These are phyloP conservation scores for Pythium brachiatum DNA, from an alignment of 352 stramenopile genomes.

Conservation along the genomic window DNA sequence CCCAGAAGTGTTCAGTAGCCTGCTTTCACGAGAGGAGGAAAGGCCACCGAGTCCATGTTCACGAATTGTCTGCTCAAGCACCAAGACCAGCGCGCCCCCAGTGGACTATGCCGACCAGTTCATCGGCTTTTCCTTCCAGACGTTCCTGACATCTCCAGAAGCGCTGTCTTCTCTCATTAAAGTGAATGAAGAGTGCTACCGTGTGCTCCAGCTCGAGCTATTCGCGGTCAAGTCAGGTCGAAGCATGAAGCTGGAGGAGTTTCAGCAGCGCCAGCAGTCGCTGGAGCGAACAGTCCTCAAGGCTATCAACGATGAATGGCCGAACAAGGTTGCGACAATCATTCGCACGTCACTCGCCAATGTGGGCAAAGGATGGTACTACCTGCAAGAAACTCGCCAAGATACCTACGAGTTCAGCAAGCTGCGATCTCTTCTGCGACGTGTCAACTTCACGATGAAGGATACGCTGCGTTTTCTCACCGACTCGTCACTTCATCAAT, in stretches of 20 bases:
- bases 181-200: conserved; percentile 85
- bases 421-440: conserved; percentile 61
- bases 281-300: conserved; percentile 73
- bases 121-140: conserved; percentile 86
- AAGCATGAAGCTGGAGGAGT: conserved; percentile 85
- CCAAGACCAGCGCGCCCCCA: conserved; percentile 37
- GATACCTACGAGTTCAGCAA: conserved; percentile 90
- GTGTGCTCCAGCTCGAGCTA: conserved; percentile 73
- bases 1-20: conserved; percentile 52
- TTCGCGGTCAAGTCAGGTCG: conserved; percentile 71
- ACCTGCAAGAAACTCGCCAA: conserved; percentile 76
- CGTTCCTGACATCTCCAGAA: conserved; percentile 77
- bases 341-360: conserved; percentile 71
- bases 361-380: conserved; percentile 86
- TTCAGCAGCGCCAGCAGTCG: conserved; percentile 75
- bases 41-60: conserved; percentile 32
- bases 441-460: conserved; percentile 84
- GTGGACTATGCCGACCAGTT: conserved; percentile 87
- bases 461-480: conserved; percentile 76
- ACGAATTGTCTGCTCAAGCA: conserved; percentile 27
- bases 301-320: conserved; percentile 82
- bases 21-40: conserved; percentile 54
- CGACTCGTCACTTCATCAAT: conserved; percentile 68
- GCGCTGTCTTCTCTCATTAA: conserved; percentile 71
- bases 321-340: conserved; percentile 59